Evolutionary conservation across 2,329 filamentous ascomycete species (phyloP).

Genomic region (Stylonectria norvegica): DNA sequence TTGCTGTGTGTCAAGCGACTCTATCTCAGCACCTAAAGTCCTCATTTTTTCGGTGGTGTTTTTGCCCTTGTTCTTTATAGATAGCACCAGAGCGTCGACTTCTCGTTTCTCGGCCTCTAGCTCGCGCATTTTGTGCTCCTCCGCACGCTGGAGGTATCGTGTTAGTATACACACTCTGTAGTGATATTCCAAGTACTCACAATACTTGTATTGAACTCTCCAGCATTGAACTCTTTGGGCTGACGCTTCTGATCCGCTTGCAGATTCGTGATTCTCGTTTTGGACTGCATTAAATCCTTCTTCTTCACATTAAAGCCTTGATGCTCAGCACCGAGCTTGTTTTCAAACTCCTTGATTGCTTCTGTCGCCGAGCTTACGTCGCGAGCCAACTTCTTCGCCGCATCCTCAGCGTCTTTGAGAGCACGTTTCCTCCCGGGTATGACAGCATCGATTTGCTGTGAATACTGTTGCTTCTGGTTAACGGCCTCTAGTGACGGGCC

Average conservation of each 20-base stretch:
- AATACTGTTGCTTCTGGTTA: conserved; percentile 67
- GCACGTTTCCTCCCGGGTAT: conserved; percentile 52
- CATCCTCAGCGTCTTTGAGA: conserved; percentile 52
- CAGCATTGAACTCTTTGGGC: conserved; percentile 64
- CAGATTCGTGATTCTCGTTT: conserved; percentile 58
- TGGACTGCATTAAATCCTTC: conserved; percentile 47
- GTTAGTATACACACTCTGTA: conserved; percentile 19
- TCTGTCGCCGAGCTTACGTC: conserved; percentile 36
- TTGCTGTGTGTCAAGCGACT: conserved; percentile 65
- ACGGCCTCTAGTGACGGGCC: conserved; percentile 69
- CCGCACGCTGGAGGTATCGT: conserved; percentile 48
- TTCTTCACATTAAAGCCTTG: conserved; percentile 49
- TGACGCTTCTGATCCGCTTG: conserved; percentile 60
- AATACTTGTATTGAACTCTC: conserved; percentile 69
- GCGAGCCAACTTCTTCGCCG: conserved; percentile 43
- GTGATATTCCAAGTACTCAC: conserved; percentile 43
- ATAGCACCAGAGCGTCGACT: conserved; percentile 37
- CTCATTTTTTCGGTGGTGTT: conserved; percentile 38
- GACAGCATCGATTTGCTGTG: conserved; percentile 51
- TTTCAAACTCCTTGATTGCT: conserved; percentile 41
- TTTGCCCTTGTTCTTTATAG: conserved; percentile 41
- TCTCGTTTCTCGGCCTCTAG: conserved; percentile 42
- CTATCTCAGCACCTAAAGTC: conserved; percentile 47
- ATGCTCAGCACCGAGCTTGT: conserved; percentile 48
- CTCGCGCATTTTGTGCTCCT: conserved; percentile 56